Evolutionary conservation across 139 green algal species (phyloP).

Genomic region (Astrephomene gubernaculifera): DNA sequence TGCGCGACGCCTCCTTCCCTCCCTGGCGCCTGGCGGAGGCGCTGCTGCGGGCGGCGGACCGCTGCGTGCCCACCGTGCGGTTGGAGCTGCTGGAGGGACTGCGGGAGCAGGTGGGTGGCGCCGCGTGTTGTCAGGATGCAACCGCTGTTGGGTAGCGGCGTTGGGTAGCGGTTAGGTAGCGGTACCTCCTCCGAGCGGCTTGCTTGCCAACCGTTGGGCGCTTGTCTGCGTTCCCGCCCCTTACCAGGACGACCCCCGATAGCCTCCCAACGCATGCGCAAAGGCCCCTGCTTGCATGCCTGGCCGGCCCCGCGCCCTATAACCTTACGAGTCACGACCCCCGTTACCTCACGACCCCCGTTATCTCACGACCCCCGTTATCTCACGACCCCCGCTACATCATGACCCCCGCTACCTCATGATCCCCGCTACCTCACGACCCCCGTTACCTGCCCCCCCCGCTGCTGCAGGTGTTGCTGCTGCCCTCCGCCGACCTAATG

Average conservation of each 20-base stretch:
- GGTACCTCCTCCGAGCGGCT: too few relatives aligned
- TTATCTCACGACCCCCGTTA: not conserved
- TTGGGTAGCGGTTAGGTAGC: too few relatives aligned
- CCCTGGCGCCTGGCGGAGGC: constrained; percentile 21
- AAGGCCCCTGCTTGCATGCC: too few relatives aligned
- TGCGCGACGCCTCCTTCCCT: not conserved
- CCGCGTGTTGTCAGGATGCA: too few relatives aligned
- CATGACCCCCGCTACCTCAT: not conserved
- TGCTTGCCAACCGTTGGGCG: too few relatives aligned
- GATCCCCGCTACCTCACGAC: not conserved
- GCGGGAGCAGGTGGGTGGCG: constrained; percentile 16
- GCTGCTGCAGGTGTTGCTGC: constrained; percentile 6
- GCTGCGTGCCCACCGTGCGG: constrained; percentile 22
- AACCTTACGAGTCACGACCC: too few relatives aligned
- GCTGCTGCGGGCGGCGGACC: constrained; percentile 22
- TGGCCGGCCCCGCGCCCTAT: too few relatives aligned
- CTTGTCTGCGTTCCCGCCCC: too few relatives aligned
- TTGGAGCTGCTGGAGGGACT: constrained; percentile 39
- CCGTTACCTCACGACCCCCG: too few relatives aligned
- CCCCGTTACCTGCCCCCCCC: not conserved
- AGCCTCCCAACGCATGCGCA: too few relatives aligned
- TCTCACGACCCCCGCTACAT: not conserved
- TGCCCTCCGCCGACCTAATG: constrained; percentile 31
- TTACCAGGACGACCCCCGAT: too few relatives aligned
- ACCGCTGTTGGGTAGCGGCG: too few relatives aligned